Conservation (phyloP, 495 filamentous ascomycete genomes). For the Aspergillus sparsus region DNA sequence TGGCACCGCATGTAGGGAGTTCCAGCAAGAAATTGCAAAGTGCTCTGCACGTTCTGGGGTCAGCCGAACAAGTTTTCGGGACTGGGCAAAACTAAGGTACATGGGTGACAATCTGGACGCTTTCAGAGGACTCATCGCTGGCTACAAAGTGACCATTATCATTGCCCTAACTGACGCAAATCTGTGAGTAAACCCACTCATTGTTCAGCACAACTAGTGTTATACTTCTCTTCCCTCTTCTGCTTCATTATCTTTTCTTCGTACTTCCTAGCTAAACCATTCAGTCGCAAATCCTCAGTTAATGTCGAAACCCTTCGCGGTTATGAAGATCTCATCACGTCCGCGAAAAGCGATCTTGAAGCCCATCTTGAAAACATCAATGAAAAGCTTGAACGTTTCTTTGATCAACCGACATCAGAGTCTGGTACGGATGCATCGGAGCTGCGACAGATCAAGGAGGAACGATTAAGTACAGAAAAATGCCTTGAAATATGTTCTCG, state of each 20-base stretch:
- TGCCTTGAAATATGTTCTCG: constrained; percentile 46
- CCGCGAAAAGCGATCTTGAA: constrained; percentile 40
- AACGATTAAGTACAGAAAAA: constrained; percentile 43
- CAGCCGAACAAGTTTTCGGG: constrained; percentile 29
- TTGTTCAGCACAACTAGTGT: background rate
- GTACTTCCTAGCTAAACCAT: background rate
- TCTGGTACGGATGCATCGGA: constrained; percentile 32
- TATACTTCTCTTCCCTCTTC: constrained; percentile 7
- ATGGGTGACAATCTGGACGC: constrained; percentile 35
- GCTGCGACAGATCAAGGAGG: constrained; percentile 36
- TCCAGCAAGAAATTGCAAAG: constrained; percentile 27
- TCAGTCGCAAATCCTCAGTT: constrained; percentile 31
- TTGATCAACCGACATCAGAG: constrained; percentile 13
- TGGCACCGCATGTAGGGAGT: constrained; percentile 31
- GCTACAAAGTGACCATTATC: constrained; percentile 45
- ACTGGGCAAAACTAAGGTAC: constrained; percentile 33
- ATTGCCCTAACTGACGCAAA: constrained; percentile 43
- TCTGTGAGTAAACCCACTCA: constrained; percentile 31
- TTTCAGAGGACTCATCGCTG: constrained; percentile 34
- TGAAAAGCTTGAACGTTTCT: constrained; percentile 32
- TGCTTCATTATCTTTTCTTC: background rate
- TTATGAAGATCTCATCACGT: constrained; percentile 39
- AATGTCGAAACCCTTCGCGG: constrained; percentile 32
- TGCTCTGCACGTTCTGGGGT: constrained; percentile 23
- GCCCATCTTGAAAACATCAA: constrained; percentile 40